Conservation (phyloP, 1,139 yeast species). For the Candida frijolesensis region DNA sequence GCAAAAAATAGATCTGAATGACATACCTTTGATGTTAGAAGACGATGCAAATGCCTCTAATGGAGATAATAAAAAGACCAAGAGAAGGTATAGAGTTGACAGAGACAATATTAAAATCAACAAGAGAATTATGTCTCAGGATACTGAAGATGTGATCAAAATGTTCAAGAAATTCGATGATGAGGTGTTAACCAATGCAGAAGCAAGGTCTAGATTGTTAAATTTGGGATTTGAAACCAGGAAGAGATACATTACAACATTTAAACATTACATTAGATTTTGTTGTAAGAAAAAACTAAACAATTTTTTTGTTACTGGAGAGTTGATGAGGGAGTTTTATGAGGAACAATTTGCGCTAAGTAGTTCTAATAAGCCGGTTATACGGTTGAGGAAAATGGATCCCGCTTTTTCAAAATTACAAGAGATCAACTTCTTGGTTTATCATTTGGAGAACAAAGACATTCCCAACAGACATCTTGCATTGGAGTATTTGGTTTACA, state of each 20-base stretch:
- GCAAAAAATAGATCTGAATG: constrained; percentile 19
- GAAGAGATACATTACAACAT: constrained; percentile 20
- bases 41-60: constrained; percentile 4
- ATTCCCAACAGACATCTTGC: constrained; percentile 20
- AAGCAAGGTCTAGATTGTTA: constrained; percentile 18
- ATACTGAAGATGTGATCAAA: constrained; percentile 20
- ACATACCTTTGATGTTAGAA: constrained; percentile 13
- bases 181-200: constrained; percentile 19
- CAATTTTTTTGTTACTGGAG: constrained; percentile 21
- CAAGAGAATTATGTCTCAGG: constrained; percentile 21
- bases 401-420: constrained; percentile 21
- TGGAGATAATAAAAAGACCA: constrained; percentile 12
- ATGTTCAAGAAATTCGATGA: constrained; percentile 22
- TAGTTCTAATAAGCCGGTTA: constrained; percentile 18
- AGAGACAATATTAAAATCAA: constrained; percentile 20
- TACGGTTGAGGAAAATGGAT: constrained; percentile 21
- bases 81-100: constrained; percentile 19
- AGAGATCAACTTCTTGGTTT: constrained; percentile 20
- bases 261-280: constrained; percentile 20
- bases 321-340: constrained; percentile 21
- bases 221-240: constrained; percentile 21
- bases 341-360: constrained; percentile 19
- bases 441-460: constrained; percentile 18
- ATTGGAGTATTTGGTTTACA: constrained; percentile 19
- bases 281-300: constrained; percentile 18